Evolutionary conservation across 441 rosid genomes (phyloP).

Genomic region (Populus trichocarpa): DNA sequence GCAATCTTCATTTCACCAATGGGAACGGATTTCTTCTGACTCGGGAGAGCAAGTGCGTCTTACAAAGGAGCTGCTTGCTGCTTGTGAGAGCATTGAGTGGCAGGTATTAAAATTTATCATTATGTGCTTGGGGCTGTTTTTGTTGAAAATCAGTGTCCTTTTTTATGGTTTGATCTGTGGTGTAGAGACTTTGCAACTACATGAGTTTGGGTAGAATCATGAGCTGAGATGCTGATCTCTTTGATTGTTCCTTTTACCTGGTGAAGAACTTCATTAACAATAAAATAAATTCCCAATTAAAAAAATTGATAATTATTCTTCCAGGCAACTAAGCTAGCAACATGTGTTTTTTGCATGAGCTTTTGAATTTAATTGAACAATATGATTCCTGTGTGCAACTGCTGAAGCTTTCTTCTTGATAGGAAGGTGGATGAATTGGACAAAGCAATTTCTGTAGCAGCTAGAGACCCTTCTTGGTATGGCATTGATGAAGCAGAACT

Average conservation of each 20-base stretch:
- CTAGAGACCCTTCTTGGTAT: slow-evolving; percentile 84
- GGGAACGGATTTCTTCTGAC: slow-evolving; percentile 69
- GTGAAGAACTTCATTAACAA: background rate
- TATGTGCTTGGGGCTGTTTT: background rate
- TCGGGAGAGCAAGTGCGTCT: slow-evolving; percentile 64
- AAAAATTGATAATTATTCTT: background rate
- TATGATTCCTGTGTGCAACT: slow-evolving; percentile 25
- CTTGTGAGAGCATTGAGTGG: slow-evolving; percentile 93
- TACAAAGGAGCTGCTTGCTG: slow-evolving; percentile 64
- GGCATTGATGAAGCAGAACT: slow-evolving; percentile 85
- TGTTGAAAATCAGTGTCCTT: background rate
- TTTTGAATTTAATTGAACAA: slow-evolving; percentile 5
- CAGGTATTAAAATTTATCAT: slow-evolving; percentile 54
- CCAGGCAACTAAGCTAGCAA: background rate
- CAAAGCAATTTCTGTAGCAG: slow-evolving; percentile 83
- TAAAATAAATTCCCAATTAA: background rate
- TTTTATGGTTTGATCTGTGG: background rate
- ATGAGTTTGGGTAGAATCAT: background rate
- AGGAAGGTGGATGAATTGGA: slow-evolving; percentile 98
- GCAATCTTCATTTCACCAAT: slow-evolving; percentile 78
- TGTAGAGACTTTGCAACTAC: background rate
- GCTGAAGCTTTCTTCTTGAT: slow-evolving; percentile 55
- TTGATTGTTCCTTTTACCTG: background rate
- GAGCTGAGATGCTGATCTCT: background rate
- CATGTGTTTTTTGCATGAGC: background rate